These are phyloP conservation scores for Croton laevigatus DNA, from an alignment of 441 rosid genomes.

Conservation along the genomic window DNA sequence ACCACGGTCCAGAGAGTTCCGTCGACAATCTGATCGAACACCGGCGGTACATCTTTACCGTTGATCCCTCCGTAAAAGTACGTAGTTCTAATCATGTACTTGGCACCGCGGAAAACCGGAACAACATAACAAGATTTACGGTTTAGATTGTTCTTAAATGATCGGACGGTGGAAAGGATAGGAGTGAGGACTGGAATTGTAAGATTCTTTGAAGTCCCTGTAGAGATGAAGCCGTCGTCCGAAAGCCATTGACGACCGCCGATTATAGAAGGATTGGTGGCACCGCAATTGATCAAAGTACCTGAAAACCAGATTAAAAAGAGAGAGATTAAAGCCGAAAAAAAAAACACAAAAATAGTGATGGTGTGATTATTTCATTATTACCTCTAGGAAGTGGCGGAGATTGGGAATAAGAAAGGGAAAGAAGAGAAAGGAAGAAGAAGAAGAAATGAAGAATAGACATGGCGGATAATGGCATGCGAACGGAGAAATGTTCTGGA, in stretches of 20 bases:
- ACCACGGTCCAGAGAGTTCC: conserved; percentile 79
- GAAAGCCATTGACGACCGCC: conserved; percentile 56
- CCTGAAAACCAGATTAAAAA: conserved; percentile 24
- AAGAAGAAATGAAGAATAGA: conserved; percentile 13
- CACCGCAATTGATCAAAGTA: conserved; percentile 71
- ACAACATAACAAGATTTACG: conserved; percentile 68
- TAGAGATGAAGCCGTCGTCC: conserved; percentile 41
- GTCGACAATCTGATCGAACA: conserved; percentile 86
- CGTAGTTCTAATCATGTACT: conserved; percentile 66
- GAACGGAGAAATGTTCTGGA: neutral
- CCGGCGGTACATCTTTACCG: conserved; percentile 55
- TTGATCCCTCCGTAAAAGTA: conserved; percentile 83
- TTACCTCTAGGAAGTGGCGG: conserved; percentile 23
- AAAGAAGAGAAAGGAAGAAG: conserved; percentile 25
- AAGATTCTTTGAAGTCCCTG: conserved; percentile 48
- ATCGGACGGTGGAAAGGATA: conserved; percentile 61
- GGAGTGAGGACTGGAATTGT: conserved; percentile 25
- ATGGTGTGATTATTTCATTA: neutral
- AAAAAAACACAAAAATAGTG: neutral
- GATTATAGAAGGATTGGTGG: conserved; percentile 34
- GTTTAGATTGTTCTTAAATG: conserved; percentile 52
- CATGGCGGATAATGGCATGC: conserved; percentile 20
- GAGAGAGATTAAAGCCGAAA: neutral
- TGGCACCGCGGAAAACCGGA: conserved; percentile 52
- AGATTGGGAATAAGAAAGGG: conserved; percentile 8